phyloP scores from a whole-genome alignment of 345 rosid species.

The Aurinia saxatilis region DNA sequence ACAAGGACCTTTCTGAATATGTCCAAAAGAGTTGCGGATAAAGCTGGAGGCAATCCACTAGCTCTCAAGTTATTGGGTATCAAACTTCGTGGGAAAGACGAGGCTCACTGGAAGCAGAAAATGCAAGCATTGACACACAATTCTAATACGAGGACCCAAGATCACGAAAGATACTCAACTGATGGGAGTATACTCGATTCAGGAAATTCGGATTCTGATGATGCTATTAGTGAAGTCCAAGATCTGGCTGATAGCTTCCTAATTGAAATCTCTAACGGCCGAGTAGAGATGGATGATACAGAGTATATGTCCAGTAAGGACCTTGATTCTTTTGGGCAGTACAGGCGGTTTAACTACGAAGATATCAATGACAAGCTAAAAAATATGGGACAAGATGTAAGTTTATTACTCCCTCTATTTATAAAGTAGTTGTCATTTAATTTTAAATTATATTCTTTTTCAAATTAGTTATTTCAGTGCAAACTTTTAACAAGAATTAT shows the following conservation, averaged over 20 bases:
- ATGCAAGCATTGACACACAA: neutral
- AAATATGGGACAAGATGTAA: neutral
- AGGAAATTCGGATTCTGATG: too few relatives aligned
- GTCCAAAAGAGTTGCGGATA: neutral
- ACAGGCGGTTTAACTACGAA: neutral
- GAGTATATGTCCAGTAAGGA: too few relatives aligned
- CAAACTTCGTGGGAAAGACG: neutral
- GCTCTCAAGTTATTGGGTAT: conserved; percentile 29
- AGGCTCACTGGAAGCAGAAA: conserved; percentile 8
- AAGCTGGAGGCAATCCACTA: conserved; percentile 28
- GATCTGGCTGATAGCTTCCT: conserved; percentile 22
- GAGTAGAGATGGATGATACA: conserved; percentile 26
- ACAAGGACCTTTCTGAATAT: neutral
- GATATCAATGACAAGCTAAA: neutral
- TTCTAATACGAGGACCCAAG: neutral
- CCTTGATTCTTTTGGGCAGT: too few relatives aligned
- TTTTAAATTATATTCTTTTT: too few relatives aligned
- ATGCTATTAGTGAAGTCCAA: neutral
- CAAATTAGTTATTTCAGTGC: too few relatives aligned
- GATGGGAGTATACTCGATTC: conserved; percentile 16
- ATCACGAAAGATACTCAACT: neutral
- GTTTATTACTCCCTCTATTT: too few relatives aligned
- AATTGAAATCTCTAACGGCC: neutral
- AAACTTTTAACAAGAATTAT: too few relatives aligned
- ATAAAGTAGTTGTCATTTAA: too few relatives aligned